A percentile compares a stretch with the other conserved stretches of the same genome.
Evolutionary conservation across 257 asterid genomes (phyloP).

Genomic region (Penstemon barbatus): DNA sequence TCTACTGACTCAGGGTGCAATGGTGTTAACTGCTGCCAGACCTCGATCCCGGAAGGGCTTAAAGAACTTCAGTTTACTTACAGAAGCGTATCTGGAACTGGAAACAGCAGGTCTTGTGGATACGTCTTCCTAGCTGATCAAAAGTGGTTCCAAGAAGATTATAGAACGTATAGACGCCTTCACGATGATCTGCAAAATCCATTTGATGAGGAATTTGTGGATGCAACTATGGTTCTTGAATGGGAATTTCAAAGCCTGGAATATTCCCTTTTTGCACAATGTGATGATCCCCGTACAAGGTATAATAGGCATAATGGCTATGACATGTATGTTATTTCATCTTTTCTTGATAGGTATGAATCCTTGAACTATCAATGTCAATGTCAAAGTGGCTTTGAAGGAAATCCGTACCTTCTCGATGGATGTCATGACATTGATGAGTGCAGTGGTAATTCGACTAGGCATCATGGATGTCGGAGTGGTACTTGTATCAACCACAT

Average conservation of each 20-base stretch:
- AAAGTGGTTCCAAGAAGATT: constrained; percentile 30
- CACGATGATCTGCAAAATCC: constrained; percentile 22
- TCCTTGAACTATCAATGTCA: constrained; percentile 12
- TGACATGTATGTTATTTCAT: not conserved
- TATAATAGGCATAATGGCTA: not conserved
- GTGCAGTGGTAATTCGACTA: not conserved
- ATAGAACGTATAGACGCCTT: constrained; percentile 19
- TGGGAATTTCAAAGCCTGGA: constrained; percentile 23
- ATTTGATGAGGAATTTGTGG: constrained; percentile 25
- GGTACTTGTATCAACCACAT: not conserved
- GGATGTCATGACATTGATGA: constrained; percentile 38
- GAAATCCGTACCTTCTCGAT: constrained; percentile 37
- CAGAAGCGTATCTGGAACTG: not conserved
- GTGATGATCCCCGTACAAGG: not conserved
- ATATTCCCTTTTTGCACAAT: not conserved
- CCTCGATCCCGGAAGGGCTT: constrained; percentile 10
- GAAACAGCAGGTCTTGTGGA: constrained; percentile 28
- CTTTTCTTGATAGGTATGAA: not conserved
- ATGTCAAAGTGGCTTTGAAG: constrained; percentile 23
- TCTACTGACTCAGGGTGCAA: constrained; percentile 20
- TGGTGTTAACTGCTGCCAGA: constrained; percentile 38
- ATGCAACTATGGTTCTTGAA: constrained; percentile 33
- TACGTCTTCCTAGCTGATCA: constrained; percentile 32
- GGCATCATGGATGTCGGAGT: not conserved
- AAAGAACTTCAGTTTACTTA: constrained; percentile 22